phyloP scores from a whole-genome alignment of 768 basidiomycete genomes.

The Amanita molliuscula region DNA sequence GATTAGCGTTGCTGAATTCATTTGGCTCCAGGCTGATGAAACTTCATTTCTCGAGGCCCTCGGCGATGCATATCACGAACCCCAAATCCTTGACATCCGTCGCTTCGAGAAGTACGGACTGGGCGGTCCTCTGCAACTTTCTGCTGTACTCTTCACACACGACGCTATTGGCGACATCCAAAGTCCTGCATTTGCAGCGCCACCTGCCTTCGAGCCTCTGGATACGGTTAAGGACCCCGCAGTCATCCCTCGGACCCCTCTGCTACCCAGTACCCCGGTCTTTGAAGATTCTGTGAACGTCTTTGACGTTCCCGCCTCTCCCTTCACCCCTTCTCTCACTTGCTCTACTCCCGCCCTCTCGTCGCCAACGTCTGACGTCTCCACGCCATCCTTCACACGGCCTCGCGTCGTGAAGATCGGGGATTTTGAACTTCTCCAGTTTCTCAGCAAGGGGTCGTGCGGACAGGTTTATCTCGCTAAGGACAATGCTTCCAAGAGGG shows the following conservation, averaged over 20 bases:
- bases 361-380: not conserved
- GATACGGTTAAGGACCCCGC: not conserved
- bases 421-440: slow-evolving; percentile 11
- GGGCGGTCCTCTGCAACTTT: not conserved
- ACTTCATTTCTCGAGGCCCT: not conserved
- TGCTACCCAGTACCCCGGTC: slow-evolving; percentile 2
- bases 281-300: slow-evolving; percentile 1
- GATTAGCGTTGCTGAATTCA: not conserved
- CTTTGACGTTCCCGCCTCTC: not conserved
- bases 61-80: slow-evolving; percentile 3
- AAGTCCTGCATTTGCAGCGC: not conserved
- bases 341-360: slow-evolving; percentile 2
- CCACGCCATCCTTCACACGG: not conserved
- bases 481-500: slow-evolving; percentile 13
- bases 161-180: not conserved
- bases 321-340: slow-evolving; percentile 1
- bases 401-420: not conserved
- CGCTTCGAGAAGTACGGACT: slow-evolving; percentile 3
- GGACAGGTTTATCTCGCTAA: slow-evolving; percentile 19
- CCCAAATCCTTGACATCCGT: not conserved
- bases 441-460: slow-evolving; percentile 18
- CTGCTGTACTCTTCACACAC: not conserved
- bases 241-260: not conserved
- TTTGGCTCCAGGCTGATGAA: not conserved
- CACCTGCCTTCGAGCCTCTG: not conserved